Conservation (phyloP, 306 rosid species). For the Hippophae gyantsensis region DNA sequence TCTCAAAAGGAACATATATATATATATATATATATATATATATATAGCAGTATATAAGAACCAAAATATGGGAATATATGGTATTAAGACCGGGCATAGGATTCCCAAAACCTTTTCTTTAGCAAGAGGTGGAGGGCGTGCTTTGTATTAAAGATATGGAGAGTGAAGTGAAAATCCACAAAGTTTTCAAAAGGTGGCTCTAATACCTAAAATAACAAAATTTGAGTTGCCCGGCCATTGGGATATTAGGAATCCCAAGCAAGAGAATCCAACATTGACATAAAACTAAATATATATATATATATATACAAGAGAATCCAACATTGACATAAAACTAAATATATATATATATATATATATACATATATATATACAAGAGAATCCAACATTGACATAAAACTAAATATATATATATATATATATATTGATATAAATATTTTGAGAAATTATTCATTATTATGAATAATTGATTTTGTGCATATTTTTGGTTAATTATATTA, state of each 20-base stretch:
- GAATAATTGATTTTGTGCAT: too few relatives aligned
- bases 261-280: constrained; percentile 43
- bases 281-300: constrained; percentile 33
- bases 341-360: too few relatives aligned
- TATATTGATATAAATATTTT: too few relatives aligned
- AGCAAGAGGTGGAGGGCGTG: constrained; percentile 47
- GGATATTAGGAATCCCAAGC: constrained; percentile 84
- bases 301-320: constrained; percentile 27
- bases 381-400: constrained; percentile 57
- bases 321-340: constrained; percentile 56
- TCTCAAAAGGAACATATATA: constrained; percentile 42
- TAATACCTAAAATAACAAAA: constrained; percentile 33
- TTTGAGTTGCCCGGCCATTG: constrained; percentile 42
- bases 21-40: constrained; percentile 8
- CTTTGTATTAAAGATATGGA: constrained; percentile 44
- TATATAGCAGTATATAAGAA: constrained; percentile 36
- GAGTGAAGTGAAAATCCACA: constrained; percentile 43
- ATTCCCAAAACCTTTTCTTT: constrained; percentile 64
- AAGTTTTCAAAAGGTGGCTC: constrained; percentile 61
- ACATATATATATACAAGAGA: too few relatives aligned
- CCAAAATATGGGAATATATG: constrained; percentile 55
- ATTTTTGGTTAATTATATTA: too few relatives aligned
- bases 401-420: constrained; percentile 14
- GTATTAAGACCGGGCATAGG: constrained; percentile 55
- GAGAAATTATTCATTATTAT: too few relatives aligned